Evolutionary conservation across 441 rosid species (phyloP), one percentile per base, ranked within the genome.

Genomic region (Brassica hybrid): DNA sequence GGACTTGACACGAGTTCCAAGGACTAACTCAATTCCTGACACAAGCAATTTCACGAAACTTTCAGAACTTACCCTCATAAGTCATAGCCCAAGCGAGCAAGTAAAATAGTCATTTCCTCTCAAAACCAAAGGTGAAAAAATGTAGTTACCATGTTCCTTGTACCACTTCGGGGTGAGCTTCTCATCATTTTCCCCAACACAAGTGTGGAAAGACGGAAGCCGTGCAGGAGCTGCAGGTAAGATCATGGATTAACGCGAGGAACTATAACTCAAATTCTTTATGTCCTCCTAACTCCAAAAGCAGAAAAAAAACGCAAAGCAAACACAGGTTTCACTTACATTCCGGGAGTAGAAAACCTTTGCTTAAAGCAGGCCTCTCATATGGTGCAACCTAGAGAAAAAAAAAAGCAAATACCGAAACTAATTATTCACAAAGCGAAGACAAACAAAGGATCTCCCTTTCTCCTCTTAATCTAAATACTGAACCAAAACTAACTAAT

Each of bases 281-380:
- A 67, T 63, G 3, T 73, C 23, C 52, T 7, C 48, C 60, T 1
- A 78, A 72, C 48, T 72, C 69, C 36, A 73, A 61, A 73, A 13
- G 65, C 59, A 78, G 36, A 69, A 64, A 32, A 74, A 64, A 32
- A 74, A 19, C 23, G n/a, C 58, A 76, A 43, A 41, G 59, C 61
- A 27, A 76, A 19, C 27, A 17, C 27, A 17, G 17, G 45, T 76
- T 69, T 67, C 50, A 16, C 79, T 81, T 83, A 91, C 99, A 87
- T 89, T 89, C 99, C 9, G 97, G 97, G 77, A 93, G 90, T 75
- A 95, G 73, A 86, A 81, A 95, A 21, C 97, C 97, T 87, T 95
- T 95, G 88, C 98, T 95, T 74, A 95, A 81, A 8, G 98, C 96
- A 21, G 98, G 98, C 83, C 99, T 93, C 90, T 95, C 99, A 67